Conservation (phyloP, 2,329 filamentous ascomycete species). For the Phyllosticta capitalensis region DNA sequence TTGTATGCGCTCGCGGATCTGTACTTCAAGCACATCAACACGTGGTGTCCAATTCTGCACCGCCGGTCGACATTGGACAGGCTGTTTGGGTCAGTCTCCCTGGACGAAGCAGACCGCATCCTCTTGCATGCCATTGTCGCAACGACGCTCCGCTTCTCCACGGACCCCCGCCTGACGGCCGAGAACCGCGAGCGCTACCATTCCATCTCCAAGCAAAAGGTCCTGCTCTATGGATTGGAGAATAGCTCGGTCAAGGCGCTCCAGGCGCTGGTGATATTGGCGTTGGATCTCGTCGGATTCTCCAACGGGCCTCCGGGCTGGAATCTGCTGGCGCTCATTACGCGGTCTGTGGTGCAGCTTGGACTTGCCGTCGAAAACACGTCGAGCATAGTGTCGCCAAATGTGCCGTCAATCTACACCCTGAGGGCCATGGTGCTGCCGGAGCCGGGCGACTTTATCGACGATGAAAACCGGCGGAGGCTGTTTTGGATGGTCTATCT, state of each 20-base stretch:
- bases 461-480: slow-evolving; percentile 75
- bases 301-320: slow-evolving; percentile 87
- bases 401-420: slow-evolving; percentile 80
- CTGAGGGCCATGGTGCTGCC: slow-evolving; percentile 75
- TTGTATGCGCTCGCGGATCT: slow-evolving; percentile 51
- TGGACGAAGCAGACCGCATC: slow-evolving; percentile 74
- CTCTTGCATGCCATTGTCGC: slow-evolving; percentile 83
- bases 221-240: slow-evolving; percentile 78
- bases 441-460: slow-evolving; percentile 75
- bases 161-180: slow-evolving; percentile 63
- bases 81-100: slow-evolving; percentile 63
- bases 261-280: slow-evolving; percentile 78
- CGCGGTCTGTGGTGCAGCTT: slow-evolving; percentile 77
- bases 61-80: slow-evolving; percentile 71
- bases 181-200: slow-evolving; percentile 68
- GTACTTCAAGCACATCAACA: slow-evolving; percentile 56
- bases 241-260: slow-evolving; percentile 82
- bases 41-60: slow-evolving; percentile 80
- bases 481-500: slow-evolving; percentile 94
- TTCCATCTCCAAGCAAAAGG: slow-evolving; percentile 71
- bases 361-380: slow-evolving; percentile 76
- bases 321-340: slow-evolving; percentile 85
- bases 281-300: slow-evolving; percentile 73
- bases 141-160: slow-evolving; percentile 76
- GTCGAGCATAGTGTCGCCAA: slow-evolving; percentile 67